Conservation (phyloP, 352 stramenopile genomes). For the Phytophthora ohioensis region DNA sequence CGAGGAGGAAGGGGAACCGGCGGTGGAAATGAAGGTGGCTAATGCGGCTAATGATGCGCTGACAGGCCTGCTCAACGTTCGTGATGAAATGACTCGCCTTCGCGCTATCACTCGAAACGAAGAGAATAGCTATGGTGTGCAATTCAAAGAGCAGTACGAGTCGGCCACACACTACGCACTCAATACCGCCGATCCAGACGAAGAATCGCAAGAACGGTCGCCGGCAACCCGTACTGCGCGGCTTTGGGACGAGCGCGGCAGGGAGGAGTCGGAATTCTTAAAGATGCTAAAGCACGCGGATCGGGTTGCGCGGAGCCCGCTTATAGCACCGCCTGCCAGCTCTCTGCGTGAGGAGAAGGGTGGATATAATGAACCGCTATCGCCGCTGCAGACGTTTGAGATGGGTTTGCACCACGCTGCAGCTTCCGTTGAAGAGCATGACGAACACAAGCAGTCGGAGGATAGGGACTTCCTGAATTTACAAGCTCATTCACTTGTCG, state of each 20-base stretch:
- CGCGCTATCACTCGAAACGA: conserved; percentile 28
- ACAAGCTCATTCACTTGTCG: conserved; percentile 7
- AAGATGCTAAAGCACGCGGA: conserved; percentile 29
- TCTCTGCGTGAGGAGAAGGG: background rate
- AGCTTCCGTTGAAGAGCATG: background rate
- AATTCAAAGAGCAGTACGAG: conserved; percentile 1
- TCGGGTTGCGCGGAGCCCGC: conserved; percentile 15
- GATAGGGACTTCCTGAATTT: background rate
- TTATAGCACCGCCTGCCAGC: conserved; percentile 10
- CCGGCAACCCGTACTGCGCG: background rate
- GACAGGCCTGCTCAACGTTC: conserved; percentile 33
- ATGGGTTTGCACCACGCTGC: background rate
- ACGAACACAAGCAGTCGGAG: conserved; percentile 4
- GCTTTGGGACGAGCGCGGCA: conserved; percentile 7
- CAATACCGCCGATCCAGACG: background rate
- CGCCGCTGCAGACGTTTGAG: conserved; percentile 5
- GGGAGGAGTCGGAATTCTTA: conserved; percentile 19
- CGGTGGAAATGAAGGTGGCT: background rate
- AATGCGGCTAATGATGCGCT: conserved; percentile 32
- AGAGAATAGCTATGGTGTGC: background rate
- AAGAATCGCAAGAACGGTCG: conserved; percentile 17
- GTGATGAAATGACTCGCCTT: conserved; percentile 38
- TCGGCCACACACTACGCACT: background rate
- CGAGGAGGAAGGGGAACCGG: conserved; percentile 3
- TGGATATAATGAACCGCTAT: background rate